Evolutionary conservation across 176 grass and related monocot genomes (phyloP), one percentile per base, ranked within the genome.

Genomic region (Themeda triandra): DNA sequence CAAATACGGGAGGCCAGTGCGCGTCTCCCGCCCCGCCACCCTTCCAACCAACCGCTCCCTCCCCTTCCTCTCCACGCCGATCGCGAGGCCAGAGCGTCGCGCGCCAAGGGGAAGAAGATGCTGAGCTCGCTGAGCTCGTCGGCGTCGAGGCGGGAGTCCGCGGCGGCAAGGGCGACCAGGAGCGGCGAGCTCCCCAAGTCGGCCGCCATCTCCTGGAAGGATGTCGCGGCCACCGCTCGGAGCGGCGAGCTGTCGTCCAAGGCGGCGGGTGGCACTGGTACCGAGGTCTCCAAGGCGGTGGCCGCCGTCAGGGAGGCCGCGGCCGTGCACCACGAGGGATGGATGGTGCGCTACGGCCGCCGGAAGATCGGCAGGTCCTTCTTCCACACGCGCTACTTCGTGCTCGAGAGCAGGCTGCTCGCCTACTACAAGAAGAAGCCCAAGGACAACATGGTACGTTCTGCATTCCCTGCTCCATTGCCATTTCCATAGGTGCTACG

Each of bases 391-490:
- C 92, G 92, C 0, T 94, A 94, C 68, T 94, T 94, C 53, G 89
- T 94, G 62, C 88, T 98, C 15, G 96, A 94, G 72, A 19, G 15
- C 73, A 87, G 80, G 76, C 70, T 88, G 53, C 93, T 98, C 72
- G 85, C 93, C 2, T 98, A 98, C 91, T 95, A 94, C 89, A 98
- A 98, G 88, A 98, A 86, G 88, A 90, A 98, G 63, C 96, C 96
- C 49, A 93, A 86, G 54, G 93, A 94, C 83, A 98, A 79, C 73
- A 90, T 89, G 96, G 93, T 98, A 30, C 12, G 14, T 11, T 6
- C 14, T 18, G 13, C 42, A 13, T 70, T 1, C 48, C 2, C 39
- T 70, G 10, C 33, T 19, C 54, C 2, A 29, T 44, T 15, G 2
- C 36, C 42, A 58, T 45, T 73, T 17, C 54, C 23, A 2, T 31